phyloP scores from a whole-genome alignment of 176 grass and related monocot species.

The Cenchrus fungigraminus region DNA sequence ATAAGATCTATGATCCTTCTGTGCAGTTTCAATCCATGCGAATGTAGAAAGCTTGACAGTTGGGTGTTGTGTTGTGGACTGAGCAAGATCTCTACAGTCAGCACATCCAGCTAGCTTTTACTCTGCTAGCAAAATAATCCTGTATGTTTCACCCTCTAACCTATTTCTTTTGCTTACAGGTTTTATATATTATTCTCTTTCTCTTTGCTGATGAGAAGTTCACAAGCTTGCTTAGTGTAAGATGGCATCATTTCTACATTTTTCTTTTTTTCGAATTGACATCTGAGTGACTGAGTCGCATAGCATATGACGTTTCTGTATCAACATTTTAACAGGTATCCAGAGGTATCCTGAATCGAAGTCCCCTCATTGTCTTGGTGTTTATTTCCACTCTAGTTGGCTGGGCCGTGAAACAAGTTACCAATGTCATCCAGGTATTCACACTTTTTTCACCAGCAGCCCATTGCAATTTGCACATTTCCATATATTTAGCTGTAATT shows the following conservation, averaged over 20 bases:
- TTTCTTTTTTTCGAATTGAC: neutral
- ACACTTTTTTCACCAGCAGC: neutral
- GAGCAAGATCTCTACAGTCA: no score
- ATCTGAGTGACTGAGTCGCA: neutral
- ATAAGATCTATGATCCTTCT: no score
- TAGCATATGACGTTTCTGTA: slow-evolving; percentile 22
- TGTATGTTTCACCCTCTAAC: slow-evolving; percentile 20
- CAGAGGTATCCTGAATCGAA: slow-evolving; percentile 52
- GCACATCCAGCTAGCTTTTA: neutral
- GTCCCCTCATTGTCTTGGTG: slow-evolving; percentile 50
- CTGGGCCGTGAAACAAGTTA: slow-evolving; percentile 80
- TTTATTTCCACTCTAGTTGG: slow-evolving; percentile 74
- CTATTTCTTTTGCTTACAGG: slow-evolving; percentile 47
- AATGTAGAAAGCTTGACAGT: no score
- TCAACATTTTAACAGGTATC: slow-evolving; percentile 48
- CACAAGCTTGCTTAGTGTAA: slow-evolving; percentile 71
- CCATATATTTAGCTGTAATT: slow-evolving; percentile 8
- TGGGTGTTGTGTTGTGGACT: no score
- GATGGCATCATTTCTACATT: slow-evolving; percentile 25
- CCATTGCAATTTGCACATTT: neutral
- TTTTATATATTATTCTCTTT: slow-evolving; percentile 90
- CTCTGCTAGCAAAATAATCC: neutral
- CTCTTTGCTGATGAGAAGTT: slow-evolving; percentile 70
- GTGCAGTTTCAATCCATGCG: no score
- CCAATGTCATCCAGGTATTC: slow-evolving; percentile 81